Base-by-base conservation (phyloP, 2,329 filamentous ascomycete genomes). In the Diaporthe destruens region DNA sequence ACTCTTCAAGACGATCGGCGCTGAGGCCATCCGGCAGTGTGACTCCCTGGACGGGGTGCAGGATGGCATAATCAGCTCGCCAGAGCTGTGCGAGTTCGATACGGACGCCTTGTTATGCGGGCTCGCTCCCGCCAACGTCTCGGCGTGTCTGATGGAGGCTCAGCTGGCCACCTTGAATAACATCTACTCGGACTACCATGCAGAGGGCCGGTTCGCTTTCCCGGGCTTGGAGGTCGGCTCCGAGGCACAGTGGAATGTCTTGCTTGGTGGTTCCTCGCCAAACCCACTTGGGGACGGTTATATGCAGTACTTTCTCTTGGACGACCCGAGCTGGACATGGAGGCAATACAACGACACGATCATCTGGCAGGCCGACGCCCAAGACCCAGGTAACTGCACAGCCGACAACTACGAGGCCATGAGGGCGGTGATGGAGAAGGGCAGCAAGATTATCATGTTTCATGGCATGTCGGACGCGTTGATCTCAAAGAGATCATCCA, bases 211-310 rank as follows among this genome's bases (percentile, higher is more conserved):
- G 69, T 77, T 71, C 79, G 82, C 73, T 20, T 77, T 77, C 74
- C 75, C 75, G 74, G 83, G 74, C 79, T 84, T 80, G 81, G 83
- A 79, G 79, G 70, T 85, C 72, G 85, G 86, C n/a, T 80, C 87
- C 12, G 90, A 82, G 72, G 57, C 51, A 20, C 77, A 74, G 49
- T 80, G 76, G 76, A 65, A 53, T 39, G 70, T 76, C 8, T 69
- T 78, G 42, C 75, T 78, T 39, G 75, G 73, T 49, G 75, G 72
- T 6, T 47, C 61, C 3, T 74, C 75, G 32, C 76, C 76, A 1
- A 73, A 59, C 18, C 67, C 75, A n/a, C 77, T 78, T 59, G 76
- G 77, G 16, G 65, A 77, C 34, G 77, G 74, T 32, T 81, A 80
- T 74, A 72, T 76, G 57, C 75, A 75, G 32, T 73, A 77, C 70